Evolutionary conservation across 768 basidiomycete genomes (phyloP).

Genomic region (Lentinula edodes): DNA sequence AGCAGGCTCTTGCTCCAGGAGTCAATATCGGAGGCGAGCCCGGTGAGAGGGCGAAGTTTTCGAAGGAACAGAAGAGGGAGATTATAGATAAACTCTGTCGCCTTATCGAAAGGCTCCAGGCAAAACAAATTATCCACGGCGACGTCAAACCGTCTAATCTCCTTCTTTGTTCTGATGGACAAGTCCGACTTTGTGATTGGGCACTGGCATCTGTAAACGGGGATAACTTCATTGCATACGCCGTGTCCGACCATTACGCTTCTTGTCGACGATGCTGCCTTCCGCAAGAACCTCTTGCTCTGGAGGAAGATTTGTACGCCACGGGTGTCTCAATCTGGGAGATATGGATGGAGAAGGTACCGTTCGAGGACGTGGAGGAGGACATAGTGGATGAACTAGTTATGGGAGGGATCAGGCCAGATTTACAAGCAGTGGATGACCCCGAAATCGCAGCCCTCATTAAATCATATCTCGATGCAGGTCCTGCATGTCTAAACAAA

Average conservation of each 20-base stretch:
- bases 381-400: slow-evolving; percentile 8
- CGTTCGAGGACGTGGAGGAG: slow-evolving; percentile 11
- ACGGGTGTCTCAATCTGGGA: slow-evolving; percentile 13
- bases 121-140: slow-evolving; percentile 17
- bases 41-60: no score
- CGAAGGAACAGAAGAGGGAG: not conserved
- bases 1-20: no score
- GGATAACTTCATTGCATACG: not conserved
- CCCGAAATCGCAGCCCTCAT: no score
- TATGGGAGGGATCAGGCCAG: slow-evolving; percentile 13
- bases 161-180: slow-evolving; percentile 8
- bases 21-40: no score
- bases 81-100: not conserved
- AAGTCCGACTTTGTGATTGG: slow-evolving; percentile 12
- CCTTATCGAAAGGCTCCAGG: slow-evolving; percentile 9
- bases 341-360: slow-evolving; percentile 13
- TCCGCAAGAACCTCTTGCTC: slow-evolving; percentile 3
- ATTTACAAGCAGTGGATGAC: slow-evolving; percentile 14
- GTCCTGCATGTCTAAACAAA: no score
- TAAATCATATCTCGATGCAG: no score
- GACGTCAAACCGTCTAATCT: slow-evolving; percentile 17
- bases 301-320: slow-evolving; percentile 19
- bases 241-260: slow-evolving; percentile 3
- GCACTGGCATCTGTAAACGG: slow-evolving; percentile 8
- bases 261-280: slow-evolving; percentile 6